phyloP scores from a whole-genome alignment of 1,284 basidiomycete genomes.

The Cerioporus squamosus region DNA sequence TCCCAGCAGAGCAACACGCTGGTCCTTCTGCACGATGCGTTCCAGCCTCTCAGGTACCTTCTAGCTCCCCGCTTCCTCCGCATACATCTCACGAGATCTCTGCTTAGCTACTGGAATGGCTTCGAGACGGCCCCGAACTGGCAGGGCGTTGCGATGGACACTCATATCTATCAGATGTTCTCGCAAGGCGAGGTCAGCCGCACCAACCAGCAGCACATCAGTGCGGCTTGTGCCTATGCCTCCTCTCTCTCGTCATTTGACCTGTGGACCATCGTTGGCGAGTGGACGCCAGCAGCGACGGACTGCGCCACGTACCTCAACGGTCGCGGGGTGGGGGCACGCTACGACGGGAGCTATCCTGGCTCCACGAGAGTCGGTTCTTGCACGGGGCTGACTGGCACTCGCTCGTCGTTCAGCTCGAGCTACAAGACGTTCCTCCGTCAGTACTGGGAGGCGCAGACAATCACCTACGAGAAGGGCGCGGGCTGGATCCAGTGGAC shows the following conservation, averaged over 20 bases:
- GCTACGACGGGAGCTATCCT: slow-evolving; percentile 81
- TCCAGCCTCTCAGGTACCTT: slow-evolving; percentile 63
- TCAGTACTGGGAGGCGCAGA: slow-evolving; percentile 80
- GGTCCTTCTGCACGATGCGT: slow-evolving; percentile 84
- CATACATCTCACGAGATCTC: neutral
- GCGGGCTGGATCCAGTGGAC: slow-evolving; percentile 78
- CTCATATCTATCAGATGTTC: slow-evolving; percentile 85
- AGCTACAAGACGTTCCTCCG: slow-evolving; percentile 86
- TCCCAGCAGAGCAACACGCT: slow-evolving; percentile 63
- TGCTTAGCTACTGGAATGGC: slow-evolving; percentile 65
- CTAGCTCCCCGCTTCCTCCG: neutral
- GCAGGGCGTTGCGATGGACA: slow-evolving; percentile 82
- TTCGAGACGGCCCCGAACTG: slow-evolving; percentile 64
- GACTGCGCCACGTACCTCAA: slow-evolving; percentile 84
- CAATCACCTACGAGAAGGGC: slow-evolving; percentile 64
- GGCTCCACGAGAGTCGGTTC: slow-evolving; percentile 72
- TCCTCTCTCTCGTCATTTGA: slow-evolving; percentile 55
- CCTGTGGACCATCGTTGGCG: slow-evolving; percentile 81
- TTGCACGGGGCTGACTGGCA: slow-evolving; percentile 77
- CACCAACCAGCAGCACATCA: slow-evolving; percentile 65
- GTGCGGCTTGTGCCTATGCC: slow-evolving; percentile 60
- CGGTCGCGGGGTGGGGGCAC: slow-evolving; percentile 61
- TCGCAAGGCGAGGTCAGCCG: slow-evolving; percentile 54
- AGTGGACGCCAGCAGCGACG: slow-evolving; percentile 84
- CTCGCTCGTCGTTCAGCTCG: slow-evolving; percentile 70